Conservation (phyloP, 768 basidiomycete genomes). For the Mycena floridula region DNA sequence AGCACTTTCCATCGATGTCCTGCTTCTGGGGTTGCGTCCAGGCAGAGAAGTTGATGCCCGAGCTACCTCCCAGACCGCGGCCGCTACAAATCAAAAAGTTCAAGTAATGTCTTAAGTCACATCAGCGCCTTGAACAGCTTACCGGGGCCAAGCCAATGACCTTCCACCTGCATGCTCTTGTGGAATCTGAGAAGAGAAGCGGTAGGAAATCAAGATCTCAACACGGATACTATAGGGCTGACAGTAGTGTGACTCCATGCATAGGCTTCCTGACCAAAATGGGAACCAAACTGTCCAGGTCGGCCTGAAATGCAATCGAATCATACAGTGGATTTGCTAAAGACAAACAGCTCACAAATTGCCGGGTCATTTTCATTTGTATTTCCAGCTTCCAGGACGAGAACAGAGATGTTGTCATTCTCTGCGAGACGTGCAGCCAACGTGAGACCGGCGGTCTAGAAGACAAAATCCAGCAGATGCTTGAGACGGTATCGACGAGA, state of each 20-base stretch:
- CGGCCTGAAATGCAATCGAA: no score
- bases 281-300: no score
- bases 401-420: constrained; percentile 6
- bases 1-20: constrained; percentile 14
- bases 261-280: constrained; percentile 14
- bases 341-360: constrained; percentile 6
- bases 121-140: no score
- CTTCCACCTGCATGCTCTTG: constrained; percentile 8
- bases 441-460: constrained; percentile 12
- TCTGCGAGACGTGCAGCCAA: constrained; percentile 12
- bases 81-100: no score
- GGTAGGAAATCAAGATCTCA: no score
- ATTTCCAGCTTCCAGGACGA: constrained; percentile 13
- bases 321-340: no score
- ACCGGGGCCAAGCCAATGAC: constrained; percentile 8
- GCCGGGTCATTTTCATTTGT: constrained; percentile 8
- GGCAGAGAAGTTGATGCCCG: constrained; percentile 12
- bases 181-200: constrained; percentile 4
- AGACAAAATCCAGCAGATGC: background rate
- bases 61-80: constrained; percentile 15
- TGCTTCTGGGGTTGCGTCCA: constrained; percentile 10
- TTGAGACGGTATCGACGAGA: no score
- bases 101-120: no score
- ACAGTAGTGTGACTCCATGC: constrained; percentile 12
- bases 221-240: no score